Percentiles rank a stretch among this genome's conserved stretches.
Conservation (phyloP, 352 stramenopile species). For the Globisporangium cystogenes region DNA sequence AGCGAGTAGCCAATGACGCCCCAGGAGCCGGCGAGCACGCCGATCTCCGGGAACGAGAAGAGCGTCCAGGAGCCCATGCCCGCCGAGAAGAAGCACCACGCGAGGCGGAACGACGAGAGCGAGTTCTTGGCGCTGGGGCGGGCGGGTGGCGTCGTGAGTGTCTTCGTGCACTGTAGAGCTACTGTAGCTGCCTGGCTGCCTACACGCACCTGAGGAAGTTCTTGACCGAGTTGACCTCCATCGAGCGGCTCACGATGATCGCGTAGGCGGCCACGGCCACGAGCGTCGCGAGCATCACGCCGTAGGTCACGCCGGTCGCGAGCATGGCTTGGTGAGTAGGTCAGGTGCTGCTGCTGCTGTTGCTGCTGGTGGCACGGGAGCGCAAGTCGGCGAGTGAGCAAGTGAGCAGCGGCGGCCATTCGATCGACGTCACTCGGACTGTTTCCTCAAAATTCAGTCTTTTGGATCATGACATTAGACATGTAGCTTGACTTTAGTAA, state of each 20-base stretch:
- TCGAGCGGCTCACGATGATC: slow-evolving; percentile 49
- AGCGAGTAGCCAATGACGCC: slow-evolving; percentile 75
- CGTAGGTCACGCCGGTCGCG: slow-evolving; percentile 37
- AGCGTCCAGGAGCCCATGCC: slow-evolving; percentile 74
- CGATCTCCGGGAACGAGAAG: slow-evolving; percentile 74
- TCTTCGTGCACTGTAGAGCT: background rate
- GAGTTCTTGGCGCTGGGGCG: slow-evolving; percentile 59
- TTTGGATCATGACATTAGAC: too few species aligned
- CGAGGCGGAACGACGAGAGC: slow-evolving; percentile 40
- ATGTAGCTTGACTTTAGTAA: too few species aligned
- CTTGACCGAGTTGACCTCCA: slow-evolving; percentile 46
- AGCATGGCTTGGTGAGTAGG: too few species aligned
- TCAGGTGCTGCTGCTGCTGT: too few species aligned
- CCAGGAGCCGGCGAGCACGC: slow-evolving; percentile 62
- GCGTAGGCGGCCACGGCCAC: slow-evolving; percentile 55
- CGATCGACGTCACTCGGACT: too few species aligned
- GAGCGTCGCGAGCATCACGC: slow-evolving; percentile 56
- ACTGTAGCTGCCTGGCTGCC: too few species aligned
- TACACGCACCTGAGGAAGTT: slow-evolving; percentile 55
- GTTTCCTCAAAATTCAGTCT: too few species aligned
- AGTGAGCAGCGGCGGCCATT: too few species aligned
- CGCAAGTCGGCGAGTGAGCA: too few species aligned
- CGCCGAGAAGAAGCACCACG: slow-evolving; percentile 78
- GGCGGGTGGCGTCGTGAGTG: too few species aligned
- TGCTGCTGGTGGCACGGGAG: too few species aligned